A percentile compares a stretch with the other conserved stretches of the same genome.
Evolutionary conservation across 2,329 filamentous ascomycete species (phyloP).

Genomic region (Colletotrichum cereale): DNA sequence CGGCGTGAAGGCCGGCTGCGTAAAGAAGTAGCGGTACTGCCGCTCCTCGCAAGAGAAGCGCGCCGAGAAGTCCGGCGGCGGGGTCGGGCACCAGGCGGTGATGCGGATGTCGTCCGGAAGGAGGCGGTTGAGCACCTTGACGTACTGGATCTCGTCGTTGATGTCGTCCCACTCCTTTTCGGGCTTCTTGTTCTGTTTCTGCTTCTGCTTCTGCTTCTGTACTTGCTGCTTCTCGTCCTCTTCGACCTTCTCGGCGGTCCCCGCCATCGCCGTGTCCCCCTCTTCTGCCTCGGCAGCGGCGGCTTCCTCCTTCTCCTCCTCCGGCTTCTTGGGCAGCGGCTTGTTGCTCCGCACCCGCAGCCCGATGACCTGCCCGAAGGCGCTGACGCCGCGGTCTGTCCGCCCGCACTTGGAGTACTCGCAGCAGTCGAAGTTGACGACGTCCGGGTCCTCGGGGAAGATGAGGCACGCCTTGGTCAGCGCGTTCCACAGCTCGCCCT

Average conservation of each 20-base stretch:
- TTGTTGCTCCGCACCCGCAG: slow-evolving; percentile 84
- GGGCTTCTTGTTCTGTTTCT: slow-evolving; percentile 47
- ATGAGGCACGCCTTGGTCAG: slow-evolving; percentile 86
- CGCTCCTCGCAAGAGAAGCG: slow-evolving; percentile 93
- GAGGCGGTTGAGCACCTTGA: slow-evolving; percentile 85
- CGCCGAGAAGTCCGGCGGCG: slow-evolving; percentile 85
- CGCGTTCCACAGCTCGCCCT: slow-evolving; percentile 94
- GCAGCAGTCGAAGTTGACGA: slow-evolving; percentile 83
- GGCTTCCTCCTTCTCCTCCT: slow-evolving; percentile 45
- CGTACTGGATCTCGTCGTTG: slow-evolving; percentile 86
- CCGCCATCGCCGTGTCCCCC: slow-evolving; percentile 49
- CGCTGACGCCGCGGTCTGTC: slow-evolving; percentile 93
- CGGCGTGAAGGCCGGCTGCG: slow-evolving; percentile 87
- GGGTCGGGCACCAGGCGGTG: slow-evolving; percentile 91
- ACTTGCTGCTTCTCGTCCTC: slow-evolving; percentile 34
- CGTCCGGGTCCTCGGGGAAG: slow-evolving; percentile 72
- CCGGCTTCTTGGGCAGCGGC: slow-evolving; percentile 62
- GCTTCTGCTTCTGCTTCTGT: slow-evolving; percentile 43
- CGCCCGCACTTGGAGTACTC: slow-evolving; percentile 96
- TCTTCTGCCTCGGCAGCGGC: slow-evolving; percentile 45
- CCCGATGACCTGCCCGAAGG: slow-evolving; percentile 95
- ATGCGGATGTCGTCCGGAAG: slow-evolving; percentile 91
- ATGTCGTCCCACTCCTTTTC: slow-evolving; percentile 72
- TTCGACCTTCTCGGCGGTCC: slow-evolving; percentile 60
- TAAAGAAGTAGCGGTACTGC: slow-evolving; percentile 97